Conservation (phyloP, 1,139 yeast genomes). For the Wickerhamomyces sp. region DNA sequence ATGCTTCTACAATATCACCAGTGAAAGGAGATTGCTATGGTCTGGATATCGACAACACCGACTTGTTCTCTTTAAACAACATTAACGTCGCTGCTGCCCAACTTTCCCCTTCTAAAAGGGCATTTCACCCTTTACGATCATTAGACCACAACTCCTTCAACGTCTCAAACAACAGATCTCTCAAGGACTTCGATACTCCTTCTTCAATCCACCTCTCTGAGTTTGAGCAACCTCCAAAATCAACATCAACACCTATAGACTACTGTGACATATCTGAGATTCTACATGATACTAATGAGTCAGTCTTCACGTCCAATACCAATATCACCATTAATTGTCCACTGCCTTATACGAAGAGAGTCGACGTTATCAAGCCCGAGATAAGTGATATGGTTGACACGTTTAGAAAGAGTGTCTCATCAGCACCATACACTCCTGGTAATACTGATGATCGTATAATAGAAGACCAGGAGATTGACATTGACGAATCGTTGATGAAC, state of each 20-base stretch:
- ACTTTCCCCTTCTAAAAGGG: constrained; percentile 8
- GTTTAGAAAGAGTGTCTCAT: constrained; percentile 1
- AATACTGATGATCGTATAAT: constrained; percentile 1
- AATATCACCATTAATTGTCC: constrained; percentile 5
- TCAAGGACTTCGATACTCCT: too few relatives aligned
- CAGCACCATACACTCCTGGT: neutral
- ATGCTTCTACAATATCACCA: neutral
- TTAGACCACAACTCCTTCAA: neutral
- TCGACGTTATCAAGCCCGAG: constrained; percentile 4
- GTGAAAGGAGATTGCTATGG: neutral
- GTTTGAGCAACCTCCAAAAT: constrained; percentile 31
- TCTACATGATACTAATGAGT: constrained; percentile 2
- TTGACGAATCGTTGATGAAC: neutral
- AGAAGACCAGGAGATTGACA: neutral
- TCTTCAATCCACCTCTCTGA: constrained; percentile 30
- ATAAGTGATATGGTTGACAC: constrained; percentile 4
- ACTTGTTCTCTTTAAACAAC: constrained; percentile 2
- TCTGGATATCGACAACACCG: neutral
- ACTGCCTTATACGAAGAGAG: constrained; percentile 5
- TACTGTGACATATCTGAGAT: too few relatives aligned
- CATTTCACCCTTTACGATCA: neutral
- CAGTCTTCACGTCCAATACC: neutral
- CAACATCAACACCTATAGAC: constrained; percentile 37
- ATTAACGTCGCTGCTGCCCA: constrained; percentile 3
- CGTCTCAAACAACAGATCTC: constrained; percentile 1